Conservation (phyloP, 768 basidiomycete species). For the Mycena vulgaris region DNA sequence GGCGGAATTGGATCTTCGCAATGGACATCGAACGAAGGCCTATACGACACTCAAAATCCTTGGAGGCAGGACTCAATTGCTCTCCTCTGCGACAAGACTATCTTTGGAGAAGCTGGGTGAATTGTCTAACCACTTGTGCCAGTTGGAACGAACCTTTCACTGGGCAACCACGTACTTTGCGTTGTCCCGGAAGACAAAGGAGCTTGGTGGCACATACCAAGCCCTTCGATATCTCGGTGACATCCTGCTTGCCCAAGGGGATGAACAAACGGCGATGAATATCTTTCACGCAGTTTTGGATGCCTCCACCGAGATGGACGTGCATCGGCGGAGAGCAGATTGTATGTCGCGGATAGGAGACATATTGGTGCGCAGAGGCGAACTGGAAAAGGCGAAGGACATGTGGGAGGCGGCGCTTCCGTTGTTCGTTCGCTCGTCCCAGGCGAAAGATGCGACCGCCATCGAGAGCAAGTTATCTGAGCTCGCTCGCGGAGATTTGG, state of each 20-base stretch:
- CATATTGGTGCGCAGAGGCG: not conserved
- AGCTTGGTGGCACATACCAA: not conserved
- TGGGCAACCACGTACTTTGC: slow-evolving; percentile 9
- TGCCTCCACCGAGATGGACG: slow-evolving; percentile 3
- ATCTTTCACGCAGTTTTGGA: slow-evolving; percentile 4
- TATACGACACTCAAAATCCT: not conserved
- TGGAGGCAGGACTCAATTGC: no score
- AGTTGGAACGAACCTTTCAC: not conserved
- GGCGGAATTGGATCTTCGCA: not conserved
- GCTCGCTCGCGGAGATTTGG: no score
- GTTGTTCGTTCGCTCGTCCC: not conserved
- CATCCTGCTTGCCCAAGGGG: not conserved
- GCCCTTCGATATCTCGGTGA: slow-evolving; percentile 7
- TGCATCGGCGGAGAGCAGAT: slow-evolving; percentile 3
- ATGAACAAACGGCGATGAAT: slow-evolving; percentile 1
- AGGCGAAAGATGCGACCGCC: not conserved
- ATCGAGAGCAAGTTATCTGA: no score
- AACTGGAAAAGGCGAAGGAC: not conserved
- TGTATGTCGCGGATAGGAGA: slow-evolving; percentile 8
- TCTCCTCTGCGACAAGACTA: no score
- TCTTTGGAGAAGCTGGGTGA: no score
- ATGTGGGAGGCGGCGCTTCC: slow-evolving; percentile 8
- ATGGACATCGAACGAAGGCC: not conserved
- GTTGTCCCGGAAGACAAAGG: not conserved
- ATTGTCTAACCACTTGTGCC: not conserved